A percentile compares a stretch with the other conserved stretches of the same genome.
These are phyloP conservation scores for Crassisporium funariophilum DNA, from an alignment of 768 basidiomycete species.

Conservation along the genomic window DNA sequence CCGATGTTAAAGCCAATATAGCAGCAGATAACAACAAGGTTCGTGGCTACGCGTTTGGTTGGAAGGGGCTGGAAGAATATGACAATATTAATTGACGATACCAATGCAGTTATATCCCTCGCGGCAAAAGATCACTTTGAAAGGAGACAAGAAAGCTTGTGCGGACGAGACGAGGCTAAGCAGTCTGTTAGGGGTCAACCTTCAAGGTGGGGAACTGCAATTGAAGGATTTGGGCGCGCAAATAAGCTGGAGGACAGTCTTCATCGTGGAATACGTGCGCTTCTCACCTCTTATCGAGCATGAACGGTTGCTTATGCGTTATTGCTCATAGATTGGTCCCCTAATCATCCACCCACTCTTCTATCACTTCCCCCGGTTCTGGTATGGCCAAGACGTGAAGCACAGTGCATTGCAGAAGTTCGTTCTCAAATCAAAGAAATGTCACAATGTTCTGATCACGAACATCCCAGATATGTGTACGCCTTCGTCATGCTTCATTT, in stretches of 20 bases:
- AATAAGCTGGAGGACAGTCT: slow-evolving; percentile 86
- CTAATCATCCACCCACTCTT: slow-evolving; percentile 86
- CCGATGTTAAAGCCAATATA: slow-evolving; percentile 70
- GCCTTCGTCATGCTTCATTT: slow-evolving; percentile 85
- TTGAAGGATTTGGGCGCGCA: slow-evolving; percentile 94
- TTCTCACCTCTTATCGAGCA: neutral
- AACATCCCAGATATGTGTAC: slow-evolving; percentile 55
- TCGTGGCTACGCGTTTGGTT: slow-evolving; percentile 7
- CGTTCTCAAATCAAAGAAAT: slow-evolving; percentile 11
- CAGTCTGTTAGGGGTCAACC: slow-evolving; percentile 50
- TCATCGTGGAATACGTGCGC: slow-evolving; percentile 92
- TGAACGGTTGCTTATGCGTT: neutral
- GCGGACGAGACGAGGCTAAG: slow-evolving; percentile 63
- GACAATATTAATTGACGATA: neutral
- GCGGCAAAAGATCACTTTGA: slow-evolving; percentile 74
- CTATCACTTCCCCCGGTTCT: slow-evolving; percentile 66
- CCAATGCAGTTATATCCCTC: slow-evolving; percentile 60
- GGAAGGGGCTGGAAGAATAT: neutral
- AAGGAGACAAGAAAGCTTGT: slow-evolving; percentile 61
- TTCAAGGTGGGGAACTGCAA: slow-evolving; percentile 62
- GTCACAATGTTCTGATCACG: neutral
- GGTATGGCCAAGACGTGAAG: slow-evolving; percentile 71
- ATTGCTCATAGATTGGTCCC: slow-evolving; percentile 68
- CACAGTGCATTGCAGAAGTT: slow-evolving; percentile 82
- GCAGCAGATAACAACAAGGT: slow-evolving; percentile 43